These are phyloP conservation scores for Sordariomycetes sp. DNA, from an alignment of 2,329 filamentous ascomycete genomes.

Conservation along the genomic window DNA sequence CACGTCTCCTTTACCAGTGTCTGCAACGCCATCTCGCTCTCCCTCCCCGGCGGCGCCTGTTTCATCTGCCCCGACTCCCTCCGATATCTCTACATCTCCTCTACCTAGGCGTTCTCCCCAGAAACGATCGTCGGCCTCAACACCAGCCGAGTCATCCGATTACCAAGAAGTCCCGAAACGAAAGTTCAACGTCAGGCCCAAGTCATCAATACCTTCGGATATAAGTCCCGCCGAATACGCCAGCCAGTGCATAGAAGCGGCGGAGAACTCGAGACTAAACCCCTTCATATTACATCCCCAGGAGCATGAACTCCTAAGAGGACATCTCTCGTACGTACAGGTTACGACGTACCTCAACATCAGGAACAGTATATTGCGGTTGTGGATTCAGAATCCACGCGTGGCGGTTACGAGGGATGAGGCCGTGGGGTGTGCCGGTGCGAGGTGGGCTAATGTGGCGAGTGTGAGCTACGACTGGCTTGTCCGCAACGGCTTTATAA, in stretches of 20 bases:
- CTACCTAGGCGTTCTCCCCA: neutral
- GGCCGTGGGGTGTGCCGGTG: slow-evolving; percentile 80
- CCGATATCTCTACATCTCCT: neutral
- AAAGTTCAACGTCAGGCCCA: slow-evolving; percentile 51
- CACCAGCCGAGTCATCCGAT: neutral
- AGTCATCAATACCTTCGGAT: slow-evolving; percentile 70
- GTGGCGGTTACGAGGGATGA: slow-evolving; percentile 71
- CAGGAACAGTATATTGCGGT: slow-evolving; percentile 78
- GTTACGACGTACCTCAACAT: slow-evolving; percentile 95
- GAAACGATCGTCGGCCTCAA: neutral
- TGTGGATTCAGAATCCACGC: slow-evolving; percentile 82
- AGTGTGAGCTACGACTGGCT: slow-evolving; percentile 89
- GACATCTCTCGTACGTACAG: slow-evolving; percentile 75
- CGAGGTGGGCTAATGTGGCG: slow-evolving; percentile 79
- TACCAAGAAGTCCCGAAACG: neutral
- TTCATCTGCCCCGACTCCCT: neutral
- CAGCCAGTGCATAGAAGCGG: slow-evolving; percentile 80
- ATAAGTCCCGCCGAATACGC: slow-evolving; percentile 68
- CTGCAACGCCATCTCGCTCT: neutral
- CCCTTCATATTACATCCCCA: slow-evolving; percentile 78
- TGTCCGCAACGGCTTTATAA: slow-evolving; percentile 82
- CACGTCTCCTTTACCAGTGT: neutral
- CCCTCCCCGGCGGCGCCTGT: neutral
- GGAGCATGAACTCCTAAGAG: slow-evolving; percentile 69
- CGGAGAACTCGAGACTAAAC: slow-evolving; percentile 77